Conservation (phyloP, 495 filamentous ascomycete genomes). For the Pseudotulostoma volvatum region DNA sequence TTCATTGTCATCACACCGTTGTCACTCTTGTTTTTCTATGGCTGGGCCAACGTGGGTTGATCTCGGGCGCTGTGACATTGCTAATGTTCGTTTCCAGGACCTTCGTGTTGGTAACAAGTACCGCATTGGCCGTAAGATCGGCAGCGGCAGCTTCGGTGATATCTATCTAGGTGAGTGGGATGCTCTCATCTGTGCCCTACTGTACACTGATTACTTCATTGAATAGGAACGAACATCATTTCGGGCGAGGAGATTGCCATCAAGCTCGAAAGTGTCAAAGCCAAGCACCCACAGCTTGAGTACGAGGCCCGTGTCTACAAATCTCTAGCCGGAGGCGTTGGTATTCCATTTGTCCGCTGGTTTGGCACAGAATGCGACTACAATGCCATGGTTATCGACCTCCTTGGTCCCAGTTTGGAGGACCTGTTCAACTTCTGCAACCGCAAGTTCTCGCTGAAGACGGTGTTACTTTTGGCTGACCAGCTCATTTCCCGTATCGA, state of each 20-base stretch:
- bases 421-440: slow-evolving; percentile 99
- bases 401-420: slow-evolving; percentile 93
- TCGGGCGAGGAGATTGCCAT: slow-evolving; percentile 99
- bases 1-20: slow-evolving; percentile 5
- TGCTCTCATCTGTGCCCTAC: not conserved
- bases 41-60: slow-evolving; percentile 7
- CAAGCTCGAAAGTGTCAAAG: slow-evolving; percentile 99
- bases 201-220: slow-evolving; percentile 3
- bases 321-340: slow-evolving; percentile 93
- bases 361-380: slow-evolving; percentile 99
- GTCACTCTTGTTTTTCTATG: not conserved
- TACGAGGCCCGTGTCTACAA: slow-evolving; percentile 99
- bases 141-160: slow-evolving; percentile 95
- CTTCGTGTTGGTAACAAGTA: slow-evolving; percentile 99
- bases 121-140: slow-evolving; percentile 98
- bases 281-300: slow-evolving; percentile 98
- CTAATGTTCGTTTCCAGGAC: slow-evolving; percentile 56
- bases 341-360: slow-evolving; percentile 98
- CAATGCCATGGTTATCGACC: slow-evolving; percentile 99
- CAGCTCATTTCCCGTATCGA: slow-evolving; percentile 99
- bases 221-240: slow-evolving; percentile 91
- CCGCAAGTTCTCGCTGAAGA: slow-evolving; percentile 99
- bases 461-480: slow-evolving; percentile 92
- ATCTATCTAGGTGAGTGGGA: slow-evolving; percentile 77
- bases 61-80: too few species aligned